These are phyloP conservation scores for Phytophthora pini DNA, from an alignment of 352 stramenopile genomes.

Conservation along the genomic window DNA sequence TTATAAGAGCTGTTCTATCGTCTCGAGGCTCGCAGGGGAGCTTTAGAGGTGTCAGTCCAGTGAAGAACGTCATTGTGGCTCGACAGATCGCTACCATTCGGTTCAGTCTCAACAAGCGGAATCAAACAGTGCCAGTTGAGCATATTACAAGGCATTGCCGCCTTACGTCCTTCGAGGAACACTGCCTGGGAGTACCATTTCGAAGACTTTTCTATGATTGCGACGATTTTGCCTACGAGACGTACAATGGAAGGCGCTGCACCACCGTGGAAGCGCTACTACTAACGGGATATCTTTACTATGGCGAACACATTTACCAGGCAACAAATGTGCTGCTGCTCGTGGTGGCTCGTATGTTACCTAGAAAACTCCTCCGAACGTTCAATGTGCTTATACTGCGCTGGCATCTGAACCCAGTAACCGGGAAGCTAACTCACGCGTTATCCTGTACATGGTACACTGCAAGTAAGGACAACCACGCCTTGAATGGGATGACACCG, in stretches of 20 bases:
- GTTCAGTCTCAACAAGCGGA: conserved; percentile 12
- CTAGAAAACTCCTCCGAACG: conserved; percentile 26
- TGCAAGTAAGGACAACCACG: conserved; percentile 15
- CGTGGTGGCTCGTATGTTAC: conserved; percentile 24
- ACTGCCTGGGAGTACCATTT: conserved; percentile 29
- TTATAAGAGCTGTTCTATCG: neutral
- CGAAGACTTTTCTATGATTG: conserved; percentile 31
- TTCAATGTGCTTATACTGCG: conserved; percentile 35
- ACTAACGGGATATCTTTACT: conserved; percentile 28
- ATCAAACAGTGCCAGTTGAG: conserved; percentile 1
- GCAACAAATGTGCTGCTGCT: conserved; percentile 18
- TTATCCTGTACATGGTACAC: conserved; percentile 27
- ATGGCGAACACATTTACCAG: conserved; percentile 31
- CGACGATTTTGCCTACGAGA: conserved; percentile 34
- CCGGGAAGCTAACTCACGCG: conserved; percentile 16
- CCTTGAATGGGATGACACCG: conserved; percentile 16
- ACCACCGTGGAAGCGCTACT: conserved; percentile 22
- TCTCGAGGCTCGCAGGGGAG: conserved; percentile 3
- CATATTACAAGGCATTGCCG: neutral
- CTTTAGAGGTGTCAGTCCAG: conserved; percentile 2
- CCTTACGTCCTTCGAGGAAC: conserved; percentile 31
- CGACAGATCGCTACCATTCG: conserved; percentile 4
- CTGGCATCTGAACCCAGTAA: conserved; percentile 21
- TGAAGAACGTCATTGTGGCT: neutral
- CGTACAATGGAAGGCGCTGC: conserved; percentile 17